These are phyloP conservation scores for Rubus idaeus DNA, from an alignment of 306 rosid species.

Conservation along the genomic window DNA sequence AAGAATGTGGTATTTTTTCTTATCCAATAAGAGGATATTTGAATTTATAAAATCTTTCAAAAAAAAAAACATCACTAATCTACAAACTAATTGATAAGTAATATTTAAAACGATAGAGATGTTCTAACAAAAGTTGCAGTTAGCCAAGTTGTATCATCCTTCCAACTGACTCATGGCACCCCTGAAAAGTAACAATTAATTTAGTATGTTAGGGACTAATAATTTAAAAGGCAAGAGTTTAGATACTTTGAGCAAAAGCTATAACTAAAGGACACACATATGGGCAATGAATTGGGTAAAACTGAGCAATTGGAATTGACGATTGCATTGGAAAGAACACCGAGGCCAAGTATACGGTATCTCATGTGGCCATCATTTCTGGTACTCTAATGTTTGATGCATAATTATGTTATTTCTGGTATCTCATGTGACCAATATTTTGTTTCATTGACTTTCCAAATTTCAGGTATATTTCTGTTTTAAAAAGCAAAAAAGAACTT, in stretches of 20 bases:
- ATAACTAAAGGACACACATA: not conserved
- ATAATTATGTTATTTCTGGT: too few species aligned
- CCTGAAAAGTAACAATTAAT: too few species aligned
- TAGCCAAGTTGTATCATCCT: not conserved
- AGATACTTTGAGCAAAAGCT: not conserved
- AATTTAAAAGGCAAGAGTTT: not conserved
- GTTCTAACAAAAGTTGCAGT: not conserved
- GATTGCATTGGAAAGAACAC: constrained; percentile 27
- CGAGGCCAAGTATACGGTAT: not conserved
- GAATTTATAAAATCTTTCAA: too few species aligned
- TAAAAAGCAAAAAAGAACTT: not conserved
- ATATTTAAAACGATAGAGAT: too few species aligned
- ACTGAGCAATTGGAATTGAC: constrained; percentile 3
- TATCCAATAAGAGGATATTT: too few species aligned
- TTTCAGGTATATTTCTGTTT: not conserved
- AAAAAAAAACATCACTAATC: too few species aligned
- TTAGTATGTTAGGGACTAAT: not conserved
- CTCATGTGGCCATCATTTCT: not conserved
- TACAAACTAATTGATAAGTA: too few species aligned
- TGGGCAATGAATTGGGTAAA: not conserved
- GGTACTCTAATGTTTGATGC: not conserved
- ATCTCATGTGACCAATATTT: too few species aligned
- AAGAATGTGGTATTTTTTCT: too few species aligned
- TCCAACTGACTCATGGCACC: not conserved
- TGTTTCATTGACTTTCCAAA: not conserved